Percentiles rank a stretch among this genome's conserved stretches.
These are phyloP conservation scores for Gymnopilus junonius DNA, from an alignment of 768 basidiomycete species.

Conservation along the genomic window DNA sequence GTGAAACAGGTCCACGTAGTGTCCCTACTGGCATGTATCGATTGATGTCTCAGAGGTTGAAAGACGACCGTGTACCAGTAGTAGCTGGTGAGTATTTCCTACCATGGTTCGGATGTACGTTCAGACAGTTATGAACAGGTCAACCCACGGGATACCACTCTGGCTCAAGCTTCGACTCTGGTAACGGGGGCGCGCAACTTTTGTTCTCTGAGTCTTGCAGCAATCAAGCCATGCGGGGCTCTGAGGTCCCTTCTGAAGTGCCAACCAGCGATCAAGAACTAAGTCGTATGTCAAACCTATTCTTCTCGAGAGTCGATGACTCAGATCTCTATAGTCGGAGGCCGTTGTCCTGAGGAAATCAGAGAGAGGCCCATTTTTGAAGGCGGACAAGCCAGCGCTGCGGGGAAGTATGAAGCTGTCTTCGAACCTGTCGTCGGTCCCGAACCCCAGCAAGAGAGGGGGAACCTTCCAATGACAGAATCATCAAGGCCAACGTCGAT, in stretches of 20 bases:
- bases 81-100: not conserved
- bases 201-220: not conserved
- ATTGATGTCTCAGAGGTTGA: constrained; percentile 24
- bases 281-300: not conserved
- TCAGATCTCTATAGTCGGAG: not conserved
- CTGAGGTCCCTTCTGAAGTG: not conserved
- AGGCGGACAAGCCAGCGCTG: not conserved
- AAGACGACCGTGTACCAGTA: constrained; percentile 19
- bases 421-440: not conserved
- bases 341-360: constrained; percentile 12
- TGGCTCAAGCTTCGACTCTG: not conserved
- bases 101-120: not conserved
- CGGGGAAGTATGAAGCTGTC: constrained; percentile 16
- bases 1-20: no score
- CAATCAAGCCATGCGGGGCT: not conserved
- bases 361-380: constrained; percentile 15
- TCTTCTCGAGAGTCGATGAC: not conserved
- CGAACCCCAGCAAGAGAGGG: not conserved
- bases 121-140: not conserved
- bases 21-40: constrained; percentile 17
- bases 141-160: not conserved
- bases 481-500: not conserved
- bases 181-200: not conserved
- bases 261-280: not conserved
- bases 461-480: not conserved